phyloP scores from a whole-genome alignment of 2,329 filamentous ascomycete genomes.

The Ceratocystis eucalypticola region DNA sequence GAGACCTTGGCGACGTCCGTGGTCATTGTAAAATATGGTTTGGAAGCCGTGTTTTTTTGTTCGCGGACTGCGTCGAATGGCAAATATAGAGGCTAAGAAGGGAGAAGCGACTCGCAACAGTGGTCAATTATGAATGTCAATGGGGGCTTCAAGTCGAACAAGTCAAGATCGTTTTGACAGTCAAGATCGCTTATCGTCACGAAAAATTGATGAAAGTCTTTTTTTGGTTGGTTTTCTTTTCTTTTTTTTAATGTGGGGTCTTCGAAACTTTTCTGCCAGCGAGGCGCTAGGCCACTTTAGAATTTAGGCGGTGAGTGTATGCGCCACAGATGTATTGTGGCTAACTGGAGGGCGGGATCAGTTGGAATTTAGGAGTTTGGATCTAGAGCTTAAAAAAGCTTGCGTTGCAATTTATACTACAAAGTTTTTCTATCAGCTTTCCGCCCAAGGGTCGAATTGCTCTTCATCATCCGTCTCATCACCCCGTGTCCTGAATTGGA shows the following conservation, averaged over 20 bases:
- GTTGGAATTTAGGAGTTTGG: not conserved
- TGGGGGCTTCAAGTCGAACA: not conserved
- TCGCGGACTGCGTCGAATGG: no score
- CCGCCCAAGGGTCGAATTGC: not conserved
- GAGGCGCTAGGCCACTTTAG: not conserved
- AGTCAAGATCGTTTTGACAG: not conserved
- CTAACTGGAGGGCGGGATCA: no score
- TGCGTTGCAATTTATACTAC: no score
- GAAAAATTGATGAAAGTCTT: slow-evolving; percentile 4
- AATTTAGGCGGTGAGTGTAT: not conserved
- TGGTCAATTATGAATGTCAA: no score
- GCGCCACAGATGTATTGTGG: not conserved
- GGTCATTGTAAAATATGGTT: slow-evolving; percentile 26
- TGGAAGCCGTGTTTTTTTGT: no score
- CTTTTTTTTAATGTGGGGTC: slow-evolving; percentile 14
- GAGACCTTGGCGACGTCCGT: slow-evolving; percentile 34
- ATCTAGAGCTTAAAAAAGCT: not conserved
- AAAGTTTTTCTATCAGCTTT: no score
- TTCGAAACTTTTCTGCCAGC: slow-evolving; percentile 11
- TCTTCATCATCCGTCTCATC: not conserved
- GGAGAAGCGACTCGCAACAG: not conserved
- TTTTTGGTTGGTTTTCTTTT: not conserved
- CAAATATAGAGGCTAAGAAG: not conserved
- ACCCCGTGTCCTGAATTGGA: not conserved
- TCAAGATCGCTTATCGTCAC: slow-evolving; percentile 1